phyloP scores from a whole-genome alignment of 2,329 filamentous ascomycete species.

The Aureobasidium sp. region DNA sequence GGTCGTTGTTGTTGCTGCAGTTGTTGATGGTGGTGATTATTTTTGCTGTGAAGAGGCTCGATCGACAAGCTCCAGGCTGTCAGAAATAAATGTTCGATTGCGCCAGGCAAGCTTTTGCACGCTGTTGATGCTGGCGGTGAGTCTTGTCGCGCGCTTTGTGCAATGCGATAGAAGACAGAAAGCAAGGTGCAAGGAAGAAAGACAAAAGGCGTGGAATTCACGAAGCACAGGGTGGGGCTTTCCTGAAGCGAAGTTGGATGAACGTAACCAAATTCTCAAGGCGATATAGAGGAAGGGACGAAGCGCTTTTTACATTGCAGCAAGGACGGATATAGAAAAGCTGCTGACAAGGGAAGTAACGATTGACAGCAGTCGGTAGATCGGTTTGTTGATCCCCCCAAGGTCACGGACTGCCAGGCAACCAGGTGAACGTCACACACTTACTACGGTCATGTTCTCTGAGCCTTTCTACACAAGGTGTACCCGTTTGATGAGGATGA shows the following conservation, averaged over 20 bases:
- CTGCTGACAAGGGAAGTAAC: slow-evolving; percentile 7
- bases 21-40: neutral
- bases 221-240: slow-evolving; percentile 3
- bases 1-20: neutral
- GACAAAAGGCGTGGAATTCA: neutral
- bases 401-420: slow-evolving; percentile 2
- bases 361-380: slow-evolving; percentile 8
- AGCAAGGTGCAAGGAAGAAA: slow-evolving; percentile 5
- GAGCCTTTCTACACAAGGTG: neutral
- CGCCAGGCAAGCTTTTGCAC: slow-evolving; percentile 8
- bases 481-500: slow-evolving; percentile 16
- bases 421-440: slow-evolving; percentile 7
- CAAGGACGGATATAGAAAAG: neutral
- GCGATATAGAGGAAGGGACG: neutral
- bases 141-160: slow-evolving; percentile 11
- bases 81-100: slow-evolving; percentile 3
- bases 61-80: neutral
- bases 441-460: slow-evolving; percentile 4
- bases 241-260: neutral
- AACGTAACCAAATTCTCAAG: neutral
- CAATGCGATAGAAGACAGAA: neutral
- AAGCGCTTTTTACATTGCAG: neutral
- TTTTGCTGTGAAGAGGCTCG: neutral
- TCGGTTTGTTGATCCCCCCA: slow-evolving; percentile 1
- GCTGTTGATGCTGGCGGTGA: slow-evolving; percentile 10